Evolutionary conservation across 106 monocot species (phyloP).

Genomic region (Hemerocallis citrina): DNA sequence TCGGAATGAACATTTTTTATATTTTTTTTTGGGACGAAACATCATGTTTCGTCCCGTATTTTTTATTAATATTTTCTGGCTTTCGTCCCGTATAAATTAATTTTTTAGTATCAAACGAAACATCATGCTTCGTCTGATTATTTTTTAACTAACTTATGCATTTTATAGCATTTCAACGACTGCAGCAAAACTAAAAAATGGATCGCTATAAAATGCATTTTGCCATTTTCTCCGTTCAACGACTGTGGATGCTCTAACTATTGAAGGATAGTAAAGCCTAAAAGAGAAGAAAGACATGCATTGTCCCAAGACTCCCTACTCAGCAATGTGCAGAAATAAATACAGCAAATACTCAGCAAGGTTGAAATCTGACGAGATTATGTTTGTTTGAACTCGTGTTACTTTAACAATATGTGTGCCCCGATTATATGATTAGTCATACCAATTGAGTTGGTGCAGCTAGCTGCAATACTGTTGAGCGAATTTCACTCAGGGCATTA

Average conservation of each 20-base stretch:
- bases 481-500: conserved; percentile 66
- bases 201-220: not conserved
- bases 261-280: not conserved
- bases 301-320: too few relatives aligned
- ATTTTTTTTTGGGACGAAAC: too few relatives aligned
- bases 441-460: conserved; percentile 70
- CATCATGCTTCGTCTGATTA: too few relatives aligned
- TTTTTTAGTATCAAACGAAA: too few relatives aligned
- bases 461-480: conserved; percentile 57
- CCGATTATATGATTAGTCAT: conserved; percentile 1
- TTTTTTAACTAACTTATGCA: too few relatives aligned
- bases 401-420: not conserved
- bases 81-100: too few relatives aligned
- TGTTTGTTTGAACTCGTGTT: not conserved
- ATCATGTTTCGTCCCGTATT: too few relatives aligned
- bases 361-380: not conserved
- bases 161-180: too few relatives aligned
- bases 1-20: too few relatives aligned
- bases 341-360: conserved; percentile 1
- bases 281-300: not conserved
- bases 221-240: too few relatives aligned
- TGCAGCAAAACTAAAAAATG: not conserved
- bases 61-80: too few relatives aligned
- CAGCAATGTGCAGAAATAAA: not conserved
- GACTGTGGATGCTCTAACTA: too few relatives aligned